Evolutionary conservation across 2,329 filamentous ascomycete species (phyloP), one percentile per base, ranked within the genome.

Genomic region (Truncatella angustata): DNA sequence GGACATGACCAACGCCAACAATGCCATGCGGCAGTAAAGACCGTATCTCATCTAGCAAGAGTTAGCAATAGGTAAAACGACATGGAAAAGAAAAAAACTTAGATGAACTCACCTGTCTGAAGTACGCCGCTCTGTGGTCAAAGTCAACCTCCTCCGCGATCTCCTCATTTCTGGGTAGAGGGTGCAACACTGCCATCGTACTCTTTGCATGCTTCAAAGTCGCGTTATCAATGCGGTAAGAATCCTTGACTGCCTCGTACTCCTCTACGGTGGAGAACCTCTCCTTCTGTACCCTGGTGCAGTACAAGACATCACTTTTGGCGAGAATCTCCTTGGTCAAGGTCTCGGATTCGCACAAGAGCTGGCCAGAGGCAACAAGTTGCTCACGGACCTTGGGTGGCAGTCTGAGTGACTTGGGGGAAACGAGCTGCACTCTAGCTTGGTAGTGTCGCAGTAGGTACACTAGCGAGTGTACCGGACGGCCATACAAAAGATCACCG

Each of bases 61-160:
- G 68, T 85, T 70, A 84, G 77, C 59, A 59, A 45, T 11, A 23
- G 35, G 37, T 10, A 5, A n/a, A 35, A 23, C n/a, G 28, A n/a
- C n/a, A n/a, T n/a, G n/a, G 20, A 18, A 48, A 28, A 23, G 18
- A 20, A 14, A 21, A 12, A 7, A 16, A 24, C 16, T 5, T 9
- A 23, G 40, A 21, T 10, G 14, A 81, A 81, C 89, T 85, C 75
- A 96, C 93, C 88, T 99, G 94, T 88, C 94, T 86, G 76, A 99
- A 99, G 78, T 99, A 99, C 51, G 94, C 93, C 54, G 94, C 94
- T 63, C 94, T 79, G 69, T 95, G 91, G 75, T 99, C 94, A 75
- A 95, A 96, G 73, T 99, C 94, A 45, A 99, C 91, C 77, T 99
- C 94, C 73, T 95, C 91, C 30, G 86, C 85, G 67, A 99, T 87